Conservation (phyloP, 2,329 filamentous ascomycete genomes). For the Penicillium digitatum region DNA sequence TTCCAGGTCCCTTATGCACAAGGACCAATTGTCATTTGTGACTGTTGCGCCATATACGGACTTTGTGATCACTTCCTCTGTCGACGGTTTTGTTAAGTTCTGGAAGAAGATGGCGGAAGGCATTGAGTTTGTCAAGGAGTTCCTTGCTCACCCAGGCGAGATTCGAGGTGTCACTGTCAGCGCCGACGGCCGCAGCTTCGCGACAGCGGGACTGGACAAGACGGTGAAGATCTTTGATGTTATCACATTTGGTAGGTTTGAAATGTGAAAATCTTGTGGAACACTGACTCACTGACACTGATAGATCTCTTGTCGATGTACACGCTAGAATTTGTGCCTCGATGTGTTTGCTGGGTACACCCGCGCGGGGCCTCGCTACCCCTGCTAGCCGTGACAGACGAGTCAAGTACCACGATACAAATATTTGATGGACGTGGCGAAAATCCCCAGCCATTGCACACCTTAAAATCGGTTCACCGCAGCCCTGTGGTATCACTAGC, state of each 20-base stretch:
- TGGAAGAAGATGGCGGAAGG: conserved; percentile 93
- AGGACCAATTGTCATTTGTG: conserved; percentile 84
- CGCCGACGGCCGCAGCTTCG: conserved; percentile 87
- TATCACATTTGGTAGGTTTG: conserved; percentile 65
- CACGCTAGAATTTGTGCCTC: conserved; percentile 69
- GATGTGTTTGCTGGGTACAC: conserved; percentile 88
- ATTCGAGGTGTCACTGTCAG: conserved; percentile 81
- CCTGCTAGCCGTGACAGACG: conserved; percentile 76
- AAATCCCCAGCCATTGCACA: conserved; percentile 69
- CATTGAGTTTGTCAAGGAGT: conserved; percentile 98
- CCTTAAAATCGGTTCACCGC: conserved; percentile 73
- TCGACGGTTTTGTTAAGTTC: conserved; percentile 97
- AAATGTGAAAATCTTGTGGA: neutral
- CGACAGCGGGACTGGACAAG: conserved; percentile 66
- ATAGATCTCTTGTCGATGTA: conserved; percentile 76
- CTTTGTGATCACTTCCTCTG: conserved; percentile 89
- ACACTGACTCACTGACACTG: neutral
- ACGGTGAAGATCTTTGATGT: conserved; percentile 57
- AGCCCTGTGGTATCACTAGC: conserved; percentile 77
- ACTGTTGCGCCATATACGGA: conserved; percentile 88
- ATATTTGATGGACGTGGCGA: conserved; percentile 91
- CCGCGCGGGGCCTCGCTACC: conserved; percentile 81
- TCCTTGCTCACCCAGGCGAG: conserved; percentile 81
- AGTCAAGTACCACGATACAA: conserved; percentile 65
- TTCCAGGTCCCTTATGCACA: conserved; percentile 97